phyloP scores from a whole-genome alignment of 495 filamentous ascomycete genomes.

The Penicillium odoratum region DNA sequence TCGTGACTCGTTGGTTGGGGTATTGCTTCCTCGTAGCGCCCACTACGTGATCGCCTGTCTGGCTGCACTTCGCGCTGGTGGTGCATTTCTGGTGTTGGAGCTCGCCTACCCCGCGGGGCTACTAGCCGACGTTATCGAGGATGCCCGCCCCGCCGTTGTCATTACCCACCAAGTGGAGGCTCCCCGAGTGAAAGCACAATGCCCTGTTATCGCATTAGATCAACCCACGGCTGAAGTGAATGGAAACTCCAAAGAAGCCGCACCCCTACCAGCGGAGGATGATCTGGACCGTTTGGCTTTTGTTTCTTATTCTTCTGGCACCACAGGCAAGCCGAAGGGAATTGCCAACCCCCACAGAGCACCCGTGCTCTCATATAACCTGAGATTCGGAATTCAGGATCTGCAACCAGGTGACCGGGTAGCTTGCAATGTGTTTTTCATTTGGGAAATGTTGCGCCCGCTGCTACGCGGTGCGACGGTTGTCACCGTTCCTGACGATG shows the following conservation, averaged over 20 bases:
- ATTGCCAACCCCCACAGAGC: slow-evolving; percentile 69
- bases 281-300: slow-evolving; percentile 67
- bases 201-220: slow-evolving; percentile 58
- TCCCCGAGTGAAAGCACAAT: slow-evolving; percentile 53
- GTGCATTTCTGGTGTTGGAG: slow-evolving; percentile 70
- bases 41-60: slow-evolving; percentile 71
- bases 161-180: slow-evolving; percentile 58
- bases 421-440: slow-evolving; percentile 73
- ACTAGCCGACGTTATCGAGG: slow-evolving; percentile 64
- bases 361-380: slow-evolving; percentile 62
- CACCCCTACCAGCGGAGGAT: slow-evolving; percentile 52
- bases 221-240: slow-evolving; percentile 39
- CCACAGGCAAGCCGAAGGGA: slow-evolving; percentile 68
- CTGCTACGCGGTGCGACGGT: slow-evolving; percentile 68
- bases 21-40: slow-evolving; percentile 64
- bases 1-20: slow-evolving; percentile 62
- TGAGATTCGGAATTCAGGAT: slow-evolving; percentile 63
- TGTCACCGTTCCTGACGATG: slow-evolving; percentile 64
- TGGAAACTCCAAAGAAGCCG: slow-evolving; percentile 35
- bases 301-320: slow-evolving; percentile 66
- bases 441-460: slow-evolving; percentile 73
- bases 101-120: slow-evolving; percentile 66
- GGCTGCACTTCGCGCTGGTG: slow-evolving; percentile 64
- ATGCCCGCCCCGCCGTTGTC: slow-evolving; percentile 61
- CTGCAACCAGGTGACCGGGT: slow-evolving; percentile 63